Conservation (phyloP, 495 filamentous ascomycete species). For the Elaphomyces granulatus region DNA sequence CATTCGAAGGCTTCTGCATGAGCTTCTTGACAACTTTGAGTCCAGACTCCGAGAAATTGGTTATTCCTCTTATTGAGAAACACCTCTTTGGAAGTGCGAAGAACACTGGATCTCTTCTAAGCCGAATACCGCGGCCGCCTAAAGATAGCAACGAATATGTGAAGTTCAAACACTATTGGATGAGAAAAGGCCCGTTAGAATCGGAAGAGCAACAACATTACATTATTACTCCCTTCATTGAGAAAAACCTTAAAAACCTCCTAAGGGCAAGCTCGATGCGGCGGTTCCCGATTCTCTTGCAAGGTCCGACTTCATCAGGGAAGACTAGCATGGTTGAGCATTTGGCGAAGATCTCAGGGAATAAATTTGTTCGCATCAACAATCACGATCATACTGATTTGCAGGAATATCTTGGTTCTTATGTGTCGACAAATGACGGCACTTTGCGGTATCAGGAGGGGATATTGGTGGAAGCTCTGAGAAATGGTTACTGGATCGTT, state of each 20-base stretch:
- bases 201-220: slow-evolving; percentile 71
- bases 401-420: slow-evolving; percentile 94
- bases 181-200: slow-evolving; percentile 52
- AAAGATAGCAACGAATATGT: slow-evolving; percentile 64
- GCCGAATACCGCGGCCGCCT: slow-evolving; percentile 59
- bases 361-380: slow-evolving; percentile 96
- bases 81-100: slow-evolving; percentile 56
- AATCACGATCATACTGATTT: slow-evolving; percentile 98
- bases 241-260: slow-evolving; percentile 84
- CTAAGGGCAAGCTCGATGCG: slow-evolving; percentile 84
- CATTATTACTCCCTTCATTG: slow-evolving; percentile 90
- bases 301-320: slow-evolving; percentile 90
- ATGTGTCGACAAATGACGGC: slow-evolving; percentile 73
- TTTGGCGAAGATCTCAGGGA: slow-evolving; percentile 85
- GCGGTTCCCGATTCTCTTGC: slow-evolving; percentile 86
- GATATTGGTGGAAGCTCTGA: slow-evolving; percentile 77
- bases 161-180: slow-evolving; percentile 88
- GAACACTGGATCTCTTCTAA: slow-evolving; percentile 52
- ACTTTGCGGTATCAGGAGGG: slow-evolving; percentile 85
- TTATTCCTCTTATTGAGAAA: slow-evolving; percentile 67
- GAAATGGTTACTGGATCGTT: slow-evolving; percentile 94
- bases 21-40: slow-evolving; percentile 82
- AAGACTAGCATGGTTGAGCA: slow-evolving; percentile 99
- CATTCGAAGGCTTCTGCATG: slow-evolving; percentile 98
- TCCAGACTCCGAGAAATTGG: slow-evolving; percentile 56